phyloP scores from a whole-genome alignment of 2,329 filamentous ascomycete genomes.

The Clonostachys rosea region DNA sequence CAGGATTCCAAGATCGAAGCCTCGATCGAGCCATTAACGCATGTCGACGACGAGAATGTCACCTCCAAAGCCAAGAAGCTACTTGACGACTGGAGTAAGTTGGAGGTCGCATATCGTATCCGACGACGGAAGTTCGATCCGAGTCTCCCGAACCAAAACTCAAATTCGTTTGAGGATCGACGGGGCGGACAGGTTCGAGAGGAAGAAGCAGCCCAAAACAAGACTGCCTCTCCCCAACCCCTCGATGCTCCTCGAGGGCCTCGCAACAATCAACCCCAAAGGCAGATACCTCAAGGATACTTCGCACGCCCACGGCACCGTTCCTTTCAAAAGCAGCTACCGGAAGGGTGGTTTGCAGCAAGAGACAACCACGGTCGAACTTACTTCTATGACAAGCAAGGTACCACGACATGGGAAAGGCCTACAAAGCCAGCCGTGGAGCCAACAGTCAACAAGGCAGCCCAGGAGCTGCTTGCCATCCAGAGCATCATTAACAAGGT shows the following conservation, averaged over 20 bases:
- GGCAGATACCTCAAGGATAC: constrained; percentile 46
- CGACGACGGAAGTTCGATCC: constrained; percentile 82
- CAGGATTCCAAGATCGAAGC: constrained; percentile 92
- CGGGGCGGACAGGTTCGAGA: constrained; percentile 41
- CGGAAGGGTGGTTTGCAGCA: constrained; percentile 81
- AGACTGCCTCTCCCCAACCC: constrained; percentile 35
- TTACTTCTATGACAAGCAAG: constrained; percentile 82
- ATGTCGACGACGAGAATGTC: constrained; percentile 70
- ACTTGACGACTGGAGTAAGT: constrained; percentile 79
- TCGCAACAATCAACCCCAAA: constrained; percentile 54
- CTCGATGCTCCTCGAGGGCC: constrained; percentile 53
- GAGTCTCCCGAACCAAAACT: constrained; percentile 14
- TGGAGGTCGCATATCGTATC: constrained; percentile 90
- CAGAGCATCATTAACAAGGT: constrained; percentile 85
- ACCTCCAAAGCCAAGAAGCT: constrained; percentile 65
- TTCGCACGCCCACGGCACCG: constrained; percentile 45
- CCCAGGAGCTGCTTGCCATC: constrained; percentile 65
- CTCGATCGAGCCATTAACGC: constrained; percentile 64
- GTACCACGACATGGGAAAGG: constrained; percentile 75
- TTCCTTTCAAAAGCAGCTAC: constrained; percentile 54
- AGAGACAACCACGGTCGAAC: constrained; percentile 65
- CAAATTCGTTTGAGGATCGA: constrained; percentile 57
- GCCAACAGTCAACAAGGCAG: constrained; percentile 50
- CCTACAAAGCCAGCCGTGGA: constrained; percentile 68
- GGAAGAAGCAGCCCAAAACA: constrained; percentile 29